Base-by-base conservation (phyloP, 2,329 filamentous ascomycete species). In the Tolypocladium nubicola region DNA sequence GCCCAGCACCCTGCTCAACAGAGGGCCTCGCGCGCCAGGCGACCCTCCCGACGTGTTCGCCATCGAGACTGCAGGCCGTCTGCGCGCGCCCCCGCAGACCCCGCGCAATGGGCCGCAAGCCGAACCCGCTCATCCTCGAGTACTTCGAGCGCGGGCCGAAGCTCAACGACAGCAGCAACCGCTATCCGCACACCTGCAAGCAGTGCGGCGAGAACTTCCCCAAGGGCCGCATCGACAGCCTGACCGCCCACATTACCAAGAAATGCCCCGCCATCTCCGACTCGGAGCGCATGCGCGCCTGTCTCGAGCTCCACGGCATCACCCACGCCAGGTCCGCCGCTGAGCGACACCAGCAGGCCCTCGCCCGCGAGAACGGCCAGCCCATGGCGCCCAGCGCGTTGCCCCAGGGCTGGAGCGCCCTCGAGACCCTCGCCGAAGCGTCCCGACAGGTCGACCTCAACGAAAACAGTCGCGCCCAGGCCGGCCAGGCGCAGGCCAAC, bases 171-270 rank as follows among this genome's bases (percentile, higher is more conserved):
- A 87, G 89, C 62, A 94, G 89, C 76, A 96, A 96, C 71, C 85
- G 92, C 58, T 97, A 97, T 69, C 86, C 90, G 65, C 90, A 96
- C 69, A 94, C 89, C 14, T 96, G 91, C 82, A 93, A 89, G 71
- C 81, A 85, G 63, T 96, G 90, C 70, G 90, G 90, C 63, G 88
- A 94, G 73, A 87, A 88, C 71, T 96, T 96, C 61, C 88, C 90
- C 61, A 96, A 96, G 70, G 92, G 92, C 60, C 85, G 92, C 61
- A 87, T 90, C 66, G 92, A 97, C 67, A 89, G 84, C 65, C 75
- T 97, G 60, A 88, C 85, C 49, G 86, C 81, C 61, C 92, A 97
- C 68, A 80, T 96, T 57, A 86, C 89, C 56, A 94, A 92, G 71
- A 90, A 88, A 77, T 97, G 92, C 69, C 88, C 89, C 45, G 88